A percentile compares a stretch with the other conserved stretches of the same genome.
These are phyloP conservation scores for Pleodorina starrii DNA, from an alignment of 139 green algal genomes.

Conservation along the genomic window DNA sequence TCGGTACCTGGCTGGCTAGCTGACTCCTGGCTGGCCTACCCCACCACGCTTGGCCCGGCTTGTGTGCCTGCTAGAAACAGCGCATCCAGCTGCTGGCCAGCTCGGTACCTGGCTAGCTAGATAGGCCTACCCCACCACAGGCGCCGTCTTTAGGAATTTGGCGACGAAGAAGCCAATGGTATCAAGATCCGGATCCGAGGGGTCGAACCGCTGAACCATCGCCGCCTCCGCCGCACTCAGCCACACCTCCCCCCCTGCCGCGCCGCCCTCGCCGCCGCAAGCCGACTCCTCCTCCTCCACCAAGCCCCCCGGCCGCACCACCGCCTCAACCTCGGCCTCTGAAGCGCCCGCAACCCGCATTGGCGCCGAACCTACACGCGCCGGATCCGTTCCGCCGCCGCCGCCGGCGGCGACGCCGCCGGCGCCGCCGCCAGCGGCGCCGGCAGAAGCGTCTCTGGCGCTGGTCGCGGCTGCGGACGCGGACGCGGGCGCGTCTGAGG, in stretches of 20 bases:
- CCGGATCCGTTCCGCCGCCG: too few relatives aligned
- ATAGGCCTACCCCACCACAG: not conserved
- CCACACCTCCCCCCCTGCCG: conserved; percentile 71
- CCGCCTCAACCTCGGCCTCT: not conserved
- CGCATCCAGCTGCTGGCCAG: not conserved
- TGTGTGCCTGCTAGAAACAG: too few relatives aligned
- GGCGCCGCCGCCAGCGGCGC: too few relatives aligned
- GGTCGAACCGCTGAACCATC: conserved; percentile 92
- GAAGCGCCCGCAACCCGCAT: not conserved
- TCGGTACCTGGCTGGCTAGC: not conserved
- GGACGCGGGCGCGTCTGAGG: not conserved
- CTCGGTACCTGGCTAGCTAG: not conserved
- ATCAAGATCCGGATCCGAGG: conserved; percentile 65
- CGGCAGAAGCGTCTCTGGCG: too few relatives aligned
- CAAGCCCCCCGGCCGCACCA: too few relatives aligned
- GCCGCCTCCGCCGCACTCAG: conserved; percentile 74
- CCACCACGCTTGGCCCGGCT: not conserved
- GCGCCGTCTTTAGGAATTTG: conserved; percentile 79
- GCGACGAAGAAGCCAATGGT: conserved; percentile 94
- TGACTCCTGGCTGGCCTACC: not conserved
- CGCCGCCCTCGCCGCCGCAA: too few relatives aligned
- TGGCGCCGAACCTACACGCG: not conserved
- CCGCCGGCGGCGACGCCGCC: too few relatives aligned
- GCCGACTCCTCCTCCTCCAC: too few relatives aligned
- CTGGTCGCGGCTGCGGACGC: not conserved